A percentile compares a stretch with the other conserved stretches of the same genome.
phyloP scores from a whole-genome alignment of 495 filamentous ascomycete genomes.

The Aspergillus incahuasiensis region DNA sequence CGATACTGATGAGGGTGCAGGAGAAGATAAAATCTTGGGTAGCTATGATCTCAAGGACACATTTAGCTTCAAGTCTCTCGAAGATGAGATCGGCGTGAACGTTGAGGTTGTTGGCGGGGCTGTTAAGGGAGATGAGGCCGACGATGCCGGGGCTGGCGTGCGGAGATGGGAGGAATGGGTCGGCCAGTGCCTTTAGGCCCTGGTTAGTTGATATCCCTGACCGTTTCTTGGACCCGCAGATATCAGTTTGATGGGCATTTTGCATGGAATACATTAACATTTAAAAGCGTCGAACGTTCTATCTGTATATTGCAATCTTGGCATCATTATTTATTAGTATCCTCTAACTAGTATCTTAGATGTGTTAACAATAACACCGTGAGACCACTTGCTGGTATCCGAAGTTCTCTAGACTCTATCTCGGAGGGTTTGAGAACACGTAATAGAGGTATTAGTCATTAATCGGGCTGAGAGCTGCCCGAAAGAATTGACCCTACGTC shows the following conservation, averaged over 20 bases:
- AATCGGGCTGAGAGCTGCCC: no score
- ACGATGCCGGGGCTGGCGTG: conserved; percentile 53
- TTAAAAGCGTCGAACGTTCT: neutral
- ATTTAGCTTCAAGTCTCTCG: conserved; percentile 77
- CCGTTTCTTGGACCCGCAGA: neutral
- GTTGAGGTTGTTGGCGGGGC: conserved; percentile 78
- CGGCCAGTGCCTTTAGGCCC: conserved; percentile 50
- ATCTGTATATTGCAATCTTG: neutral
- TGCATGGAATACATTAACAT: neutral
- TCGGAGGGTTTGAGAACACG: neutral
- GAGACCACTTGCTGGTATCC: neutral
- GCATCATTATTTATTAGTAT: neutral
- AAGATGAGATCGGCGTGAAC: conserved; percentile 67
- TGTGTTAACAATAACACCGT: neutral
- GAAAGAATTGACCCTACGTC: neutral
- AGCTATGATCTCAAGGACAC: conserved; percentile 62
- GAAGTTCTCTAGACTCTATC: neutral
- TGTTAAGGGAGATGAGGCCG: conserved; percentile 60
- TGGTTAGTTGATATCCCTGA: neutral
- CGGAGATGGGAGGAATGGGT: conserved; percentile 91
- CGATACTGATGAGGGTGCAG: conserved; percentile 59
- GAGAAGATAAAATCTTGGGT: conserved; percentile 78
- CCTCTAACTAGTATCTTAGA: neutral
- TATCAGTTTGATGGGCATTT: neutral
- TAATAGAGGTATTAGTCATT: neutral